Base-by-base conservation (phyloP, 2,329 filamentous ascomycete species). In the Torrubiella hemipterigena region DNA sequence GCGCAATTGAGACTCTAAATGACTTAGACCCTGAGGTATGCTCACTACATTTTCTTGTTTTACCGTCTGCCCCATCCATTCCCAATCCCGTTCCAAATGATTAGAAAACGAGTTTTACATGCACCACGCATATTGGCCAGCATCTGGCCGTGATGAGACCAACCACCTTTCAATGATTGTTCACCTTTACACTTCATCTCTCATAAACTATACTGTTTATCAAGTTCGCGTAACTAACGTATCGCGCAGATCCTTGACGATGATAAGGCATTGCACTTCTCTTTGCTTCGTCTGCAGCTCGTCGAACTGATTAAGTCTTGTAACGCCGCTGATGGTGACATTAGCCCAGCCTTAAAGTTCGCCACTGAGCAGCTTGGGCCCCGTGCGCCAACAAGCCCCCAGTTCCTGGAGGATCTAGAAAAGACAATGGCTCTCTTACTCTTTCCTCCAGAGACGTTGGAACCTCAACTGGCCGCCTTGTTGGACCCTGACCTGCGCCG, bases 41-140 rank as follows among this genome's bases (percentile, higher is more conserved):
- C 51, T 26, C 14, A 17, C 9, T n/a, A 14, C 16, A 27, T 13
- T 27, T 30, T 11, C 22, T 22, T n/a, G n/a, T n/a, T n/a, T n/a
- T n/a, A n/a, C n/a, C n/a, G n/a, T n/a, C 8, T 32, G 3, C 5
- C 20, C 21, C 12, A 15, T 12, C 12, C 14, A 29, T 23, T 29
- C 25, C 32, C 19, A 36, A 29, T 29, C 32, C 30, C 28, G 39
- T 35, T 30, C 27, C 69, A 72, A 60, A 87, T 91, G 91, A 98
- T 98, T 94, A 94, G 67, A 83, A 68, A 51, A 55, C 51, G 65
- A 71, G 69, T 81, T 87, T 77, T 93, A 69, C 89, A 98, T 98
- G 91, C 91, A 98, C 91, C 91, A 98, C 91, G 86, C 91, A 85
- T 91, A 96, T 74, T 68, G 34, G 19, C 27, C 31, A 31, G 28